phyloP scores from a whole-genome alignment of 2,329 filamentous ascomycete genomes.

The Cladosporium sp. region DNA sequence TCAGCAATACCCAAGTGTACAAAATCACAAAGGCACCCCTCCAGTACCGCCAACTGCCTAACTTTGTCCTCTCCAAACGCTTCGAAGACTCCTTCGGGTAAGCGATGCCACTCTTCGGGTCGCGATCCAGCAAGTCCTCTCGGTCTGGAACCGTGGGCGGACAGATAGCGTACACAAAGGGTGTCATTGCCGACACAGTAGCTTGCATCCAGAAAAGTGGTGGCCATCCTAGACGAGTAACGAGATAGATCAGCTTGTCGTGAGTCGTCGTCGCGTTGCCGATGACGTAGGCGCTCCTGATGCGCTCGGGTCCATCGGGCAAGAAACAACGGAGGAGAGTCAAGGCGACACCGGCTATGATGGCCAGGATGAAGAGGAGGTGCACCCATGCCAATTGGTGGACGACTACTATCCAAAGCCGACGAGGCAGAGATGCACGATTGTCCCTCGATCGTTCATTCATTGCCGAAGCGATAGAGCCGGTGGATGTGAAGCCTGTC shows the following conservation, averaged over 20 bases:
- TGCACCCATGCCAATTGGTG: constrained; percentile 12
- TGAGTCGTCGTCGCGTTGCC: neutral
- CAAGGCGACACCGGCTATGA: neutral
- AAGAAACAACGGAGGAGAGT: constrained; percentile 5
- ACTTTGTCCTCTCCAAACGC: constrained; percentile 1
- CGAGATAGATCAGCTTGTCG: constrained; percentile 42
- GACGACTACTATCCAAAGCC: constrained; percentile 8
- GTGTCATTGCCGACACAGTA: constrained; percentile 25
- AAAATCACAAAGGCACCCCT: constrained; percentile 2
- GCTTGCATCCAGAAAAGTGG: constrained; percentile 51
- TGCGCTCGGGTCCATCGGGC: constrained; percentile 1
- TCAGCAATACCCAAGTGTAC: constrained; percentile 1
- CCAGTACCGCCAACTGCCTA: constrained; percentile 10
- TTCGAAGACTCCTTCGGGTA: constrained; percentile 34
- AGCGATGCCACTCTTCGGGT: constrained; percentile 53
- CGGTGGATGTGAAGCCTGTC: constrained; percentile 58
- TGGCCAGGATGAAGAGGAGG: constrained; percentile 13
- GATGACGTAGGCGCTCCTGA: constrained; percentile 7
- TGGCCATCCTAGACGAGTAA: constrained; percentile 61
- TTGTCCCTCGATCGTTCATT: constrained; percentile 51
- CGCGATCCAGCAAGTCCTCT: constrained; percentile 53
- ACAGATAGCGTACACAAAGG: constrained; percentile 57
- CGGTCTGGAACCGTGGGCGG: constrained; percentile 57
- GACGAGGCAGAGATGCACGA: neutral
- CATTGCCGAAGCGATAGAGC: constrained; percentile 52